Evolutionary conservation across 768 basidiomycete species (phyloP).

Genomic region (Boletus reticuloceps): DNA sequence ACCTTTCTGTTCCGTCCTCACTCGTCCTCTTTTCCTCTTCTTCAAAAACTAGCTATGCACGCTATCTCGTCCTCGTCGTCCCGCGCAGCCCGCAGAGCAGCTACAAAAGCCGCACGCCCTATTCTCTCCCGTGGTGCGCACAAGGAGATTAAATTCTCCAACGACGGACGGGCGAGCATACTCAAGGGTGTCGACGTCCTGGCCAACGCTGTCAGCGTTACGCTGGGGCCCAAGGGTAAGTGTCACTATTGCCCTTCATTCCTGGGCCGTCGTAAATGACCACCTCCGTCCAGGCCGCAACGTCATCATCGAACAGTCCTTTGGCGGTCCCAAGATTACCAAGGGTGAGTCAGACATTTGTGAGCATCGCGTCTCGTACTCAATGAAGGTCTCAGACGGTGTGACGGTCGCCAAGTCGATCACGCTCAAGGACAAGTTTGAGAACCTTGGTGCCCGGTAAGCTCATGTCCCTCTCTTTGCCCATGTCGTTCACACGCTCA

Average conservation of each 20-base stretch:
- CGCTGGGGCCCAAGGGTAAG: slow-evolving; percentile 89
- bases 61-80: slow-evolving; percentile 66
- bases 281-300: slow-evolving; percentile 65
- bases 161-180: slow-evolving; percentile 91
- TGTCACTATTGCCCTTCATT: not conserved
- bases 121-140: slow-evolving; percentile 70
- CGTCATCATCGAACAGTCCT: slow-evolving; percentile 96
- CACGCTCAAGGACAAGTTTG: slow-evolving; percentile 93
- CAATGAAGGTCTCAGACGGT: slow-evolving; percentile 63
- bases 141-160: slow-evolving; percentile 97
- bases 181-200: slow-evolving; percentile 95
- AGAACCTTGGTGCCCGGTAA: slow-evolving; percentile 97
- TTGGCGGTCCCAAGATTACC: slow-evolving; percentile 91
- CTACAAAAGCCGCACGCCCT: slow-evolving; percentile 54
- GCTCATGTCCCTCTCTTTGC: slow-evolving; percentile 25
- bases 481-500: slow-evolving; percentile 4
- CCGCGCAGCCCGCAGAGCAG: slow-evolving; percentile 64
- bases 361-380: not conserved
- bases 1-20: slow-evolving; percentile 7
- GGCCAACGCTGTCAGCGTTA: slow-evolving; percentile 95
- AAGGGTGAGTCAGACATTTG: slow-evolving; percentile 57
- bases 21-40: not conserved
- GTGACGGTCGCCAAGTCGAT: slow-evolving; percentile 73
- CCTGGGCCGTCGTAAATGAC: slow-evolving; percentile 8
- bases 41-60: not conserved